Base-by-base conservation (phyloP, 1,284 basidiomycete species). In the Pyrrhoderma lamaoense region DNA sequence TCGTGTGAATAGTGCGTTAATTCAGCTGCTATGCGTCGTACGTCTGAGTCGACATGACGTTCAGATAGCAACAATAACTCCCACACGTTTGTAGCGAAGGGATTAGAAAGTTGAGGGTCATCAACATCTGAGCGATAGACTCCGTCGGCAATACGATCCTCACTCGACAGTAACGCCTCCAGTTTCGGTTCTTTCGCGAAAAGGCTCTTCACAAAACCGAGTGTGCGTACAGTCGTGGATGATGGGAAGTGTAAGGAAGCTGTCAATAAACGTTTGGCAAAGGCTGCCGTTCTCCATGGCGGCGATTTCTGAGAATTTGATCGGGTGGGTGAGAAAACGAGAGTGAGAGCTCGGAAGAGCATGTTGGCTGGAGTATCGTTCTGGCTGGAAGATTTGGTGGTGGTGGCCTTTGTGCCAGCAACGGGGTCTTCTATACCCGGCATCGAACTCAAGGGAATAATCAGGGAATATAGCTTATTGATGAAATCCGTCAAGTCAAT, bases 401-500 rank as follows among this genome's bases (percentile, higher is more conserved):
- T 9, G 11, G 35, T 40, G 25, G 59, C 50, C 27, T 49, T 55
- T 44, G 55, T 57, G 31, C 57, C 52, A 50, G 56, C 45, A 56
- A 54, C 44, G 54, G 60, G 46, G 37, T 54, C 59, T 55, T 83
- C 79, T 56, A 82, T 69, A 58, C 76, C 73, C 19, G 72, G 65
- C 55, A 72, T 65, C 52, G 81, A 64, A 57, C 77, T 75, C 58
- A 88, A 68, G 8, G 80, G 73, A 13, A 80, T 70, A 58, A 90
- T 77, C 59, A 85, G 70, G 34, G 78, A 69, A 67, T 92, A 93
- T 13, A 93, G 73, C 39, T 79, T 76, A 50, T 80, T 79, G 62
- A 93, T 77, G 64, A 99, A 94, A 61, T 96, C 95, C 59, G 75
- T 79, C 45, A 99, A 75, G 72, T 99, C 96, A 62, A 99, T 89